Evolutionary conservation across 768 basidiomycete genomes (phyloP).

Genomic region (Tremella mesenterica): DNA sequence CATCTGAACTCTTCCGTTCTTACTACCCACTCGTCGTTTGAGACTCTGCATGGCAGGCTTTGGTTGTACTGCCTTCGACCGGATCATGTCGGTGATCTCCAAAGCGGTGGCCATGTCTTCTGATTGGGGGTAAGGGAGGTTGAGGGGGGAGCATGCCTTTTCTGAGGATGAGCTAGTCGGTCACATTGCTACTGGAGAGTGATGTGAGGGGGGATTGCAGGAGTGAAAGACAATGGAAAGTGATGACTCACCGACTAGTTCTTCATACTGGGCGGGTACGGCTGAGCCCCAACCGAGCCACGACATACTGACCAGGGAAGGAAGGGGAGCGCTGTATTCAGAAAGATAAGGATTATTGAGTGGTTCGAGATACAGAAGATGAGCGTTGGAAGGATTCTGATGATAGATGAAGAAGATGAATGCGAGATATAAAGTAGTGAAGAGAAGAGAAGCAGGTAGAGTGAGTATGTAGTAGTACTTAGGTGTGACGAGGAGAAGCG

Average conservation of each 20-base stretch:
- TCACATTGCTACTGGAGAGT: not conserved
- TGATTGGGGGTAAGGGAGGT: constrained; percentile 42
- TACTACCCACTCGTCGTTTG: constrained; percentile 77
- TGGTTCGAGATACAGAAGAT: no score
- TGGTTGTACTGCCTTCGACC: constrained; percentile 75
- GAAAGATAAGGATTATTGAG: no score
- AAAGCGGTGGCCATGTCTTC: constrained; percentile 90
- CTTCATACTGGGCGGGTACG: constrained; percentile 40
- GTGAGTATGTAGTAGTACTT: no score
- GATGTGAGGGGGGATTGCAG: not conserved
- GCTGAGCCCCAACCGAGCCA: constrained; percentile 34
- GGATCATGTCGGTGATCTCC: constrained; percentile 93
- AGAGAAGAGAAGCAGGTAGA: no score
- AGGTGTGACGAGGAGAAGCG: no score
- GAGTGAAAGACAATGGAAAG: not conserved
- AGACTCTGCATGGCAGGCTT: constrained; percentile 81
- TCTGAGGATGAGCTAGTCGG: constrained; percentile 16
- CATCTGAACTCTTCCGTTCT: constrained; percentile 92
- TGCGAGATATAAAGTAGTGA: no score
- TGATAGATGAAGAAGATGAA: no score
- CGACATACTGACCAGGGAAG: no score
- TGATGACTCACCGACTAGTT: constrained; percentile 34
- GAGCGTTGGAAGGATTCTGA: no score
- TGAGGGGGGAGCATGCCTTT: constrained; percentile 43
- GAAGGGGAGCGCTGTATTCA: no score